Evolutionary conservation across 163 green algal species (phyloP).

Genomic region (Trebouxiophyceae sp.): DNA sequence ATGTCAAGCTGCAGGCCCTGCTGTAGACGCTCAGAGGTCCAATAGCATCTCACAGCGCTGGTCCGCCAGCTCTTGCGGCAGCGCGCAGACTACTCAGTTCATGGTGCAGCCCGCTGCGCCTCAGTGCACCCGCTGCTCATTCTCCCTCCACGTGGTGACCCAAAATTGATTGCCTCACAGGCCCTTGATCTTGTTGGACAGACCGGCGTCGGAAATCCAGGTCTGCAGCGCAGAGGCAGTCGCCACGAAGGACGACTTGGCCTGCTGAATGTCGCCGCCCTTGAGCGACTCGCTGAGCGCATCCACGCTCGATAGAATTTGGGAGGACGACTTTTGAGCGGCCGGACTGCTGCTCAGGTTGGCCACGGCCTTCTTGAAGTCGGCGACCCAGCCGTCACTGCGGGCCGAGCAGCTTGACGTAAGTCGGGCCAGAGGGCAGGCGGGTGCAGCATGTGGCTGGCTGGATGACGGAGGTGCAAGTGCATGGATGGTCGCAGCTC

Average conservation of each 20-base stretch:
- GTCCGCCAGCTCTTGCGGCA: too few species aligned
- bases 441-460: too few species aligned
- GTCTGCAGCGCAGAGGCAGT: slow-evolving; percentile 15
- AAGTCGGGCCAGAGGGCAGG: neutral
- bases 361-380: slow-evolving; percentile 17
- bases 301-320: neutral
- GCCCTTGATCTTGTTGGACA: slow-evolving; percentile 6
- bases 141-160: too few species aligned
- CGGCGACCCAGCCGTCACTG: slow-evolving; percentile 19
- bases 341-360: slow-evolving; percentile 10
- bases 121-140: too few species aligned
- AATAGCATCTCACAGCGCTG: too few species aligned
- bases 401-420: neutral
- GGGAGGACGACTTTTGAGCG: slow-evolving; percentile 8
- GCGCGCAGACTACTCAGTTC: too few species aligned
- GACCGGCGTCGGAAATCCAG: slow-evolving; percentile 12
- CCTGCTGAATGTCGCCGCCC: neutral
- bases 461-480: too few species aligned
- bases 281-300: neutral
- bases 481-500: neutral
- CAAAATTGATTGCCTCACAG: slow-evolving; percentile 11
- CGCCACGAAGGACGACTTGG: slow-evolving; percentile 17
- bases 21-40: too few species aligned
- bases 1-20: too few species aligned
- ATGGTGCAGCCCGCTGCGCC: too few species aligned